phyloP scores from a whole-genome alignment of 257 asterid genomes.

The Petunia axillaris region DNA sequence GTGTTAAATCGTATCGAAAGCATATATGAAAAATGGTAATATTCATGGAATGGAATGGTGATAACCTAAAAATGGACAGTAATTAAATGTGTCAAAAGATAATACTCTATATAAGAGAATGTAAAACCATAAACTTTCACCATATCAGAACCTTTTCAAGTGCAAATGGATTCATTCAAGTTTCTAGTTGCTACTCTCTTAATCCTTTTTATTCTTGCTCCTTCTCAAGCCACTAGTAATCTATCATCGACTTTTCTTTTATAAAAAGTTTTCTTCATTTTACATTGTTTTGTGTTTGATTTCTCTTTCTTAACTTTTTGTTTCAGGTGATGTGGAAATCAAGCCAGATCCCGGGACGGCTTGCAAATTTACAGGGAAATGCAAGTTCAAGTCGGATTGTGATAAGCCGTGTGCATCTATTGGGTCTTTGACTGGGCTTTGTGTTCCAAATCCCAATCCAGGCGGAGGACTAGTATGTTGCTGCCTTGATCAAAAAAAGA shows the following conservation, averaged over 20 bases:
- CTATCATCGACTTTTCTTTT: not conserved
- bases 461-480: not conserved
- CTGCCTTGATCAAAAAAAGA: not conserved
- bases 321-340: not conserved
- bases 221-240: not conserved
- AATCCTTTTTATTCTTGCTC: not conserved
- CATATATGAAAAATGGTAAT: not conserved
- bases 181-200: not conserved
- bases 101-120: not conserved
- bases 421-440: not conserved
- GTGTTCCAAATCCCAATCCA: constrained; percentile 9
- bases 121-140: not conserved
- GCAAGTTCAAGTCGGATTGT: not conserved
- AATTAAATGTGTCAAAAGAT: not conserved
- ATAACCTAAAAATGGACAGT: not conserved
- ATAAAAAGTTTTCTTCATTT: not conserved
- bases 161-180: constrained; percentile 1
- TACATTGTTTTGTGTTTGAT: not conserved
- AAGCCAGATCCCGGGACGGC: not conserved
- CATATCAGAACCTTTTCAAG: not conserved
- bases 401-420: not conserved
- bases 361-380: not conserved
- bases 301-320: not conserved
- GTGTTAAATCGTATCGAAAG: too few relatives aligned
- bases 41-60: not conserved